Evolutionary conservation across 352 stramenopile species (phyloP).

Genomic region (Phytophthora pisi): DNA sequence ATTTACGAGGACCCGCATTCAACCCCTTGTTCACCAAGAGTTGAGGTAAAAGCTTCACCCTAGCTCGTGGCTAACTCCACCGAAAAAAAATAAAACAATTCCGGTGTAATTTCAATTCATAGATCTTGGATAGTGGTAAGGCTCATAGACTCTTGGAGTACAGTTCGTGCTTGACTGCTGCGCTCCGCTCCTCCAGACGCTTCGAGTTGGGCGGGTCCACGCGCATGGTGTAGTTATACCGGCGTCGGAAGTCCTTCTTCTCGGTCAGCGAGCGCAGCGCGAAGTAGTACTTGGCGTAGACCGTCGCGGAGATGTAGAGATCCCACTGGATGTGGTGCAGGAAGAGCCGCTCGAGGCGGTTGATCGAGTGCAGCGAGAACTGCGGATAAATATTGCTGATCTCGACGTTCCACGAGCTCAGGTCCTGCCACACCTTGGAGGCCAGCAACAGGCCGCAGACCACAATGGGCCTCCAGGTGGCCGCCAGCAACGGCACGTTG

Average conservation of each 20-base stretch:
- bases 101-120: conserved; percentile 13
- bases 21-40: too few relatives aligned
- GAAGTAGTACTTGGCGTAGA: conserved; percentile 99
- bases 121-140: not conserved
- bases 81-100: not conserved
- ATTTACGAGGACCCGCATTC: too few relatives aligned
- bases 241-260: conserved; percentile 90
- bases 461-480: conserved; percentile 98
- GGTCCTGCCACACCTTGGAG: conserved; percentile 99
- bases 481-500: conserved; percentile 94
- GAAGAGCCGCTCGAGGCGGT: conserved; percentile 96
- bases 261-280: conserved; percentile 93
- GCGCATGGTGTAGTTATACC: conserved; percentile 91
- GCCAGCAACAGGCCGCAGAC: conserved; percentile 97
- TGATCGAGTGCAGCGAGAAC: conserved; percentile 98
- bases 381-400: conserved; percentile 98
- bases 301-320: conserved; percentile 95
- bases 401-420: conserved; percentile 98
- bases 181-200: conserved; percentile 84
- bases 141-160: conserved; percentile 86
- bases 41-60: too few relatives aligned
- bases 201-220: conserved; percentile 88
- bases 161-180: conserved; percentile 79
- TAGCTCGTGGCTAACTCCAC: too few relatives aligned
- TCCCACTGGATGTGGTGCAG: conserved; percentile 98